Evolutionary conservation across 176 grass and related monocot genomes (phyloP), one percentile per base, ranked within the genome.

Genomic region (Oryza officinalis): DNA sequence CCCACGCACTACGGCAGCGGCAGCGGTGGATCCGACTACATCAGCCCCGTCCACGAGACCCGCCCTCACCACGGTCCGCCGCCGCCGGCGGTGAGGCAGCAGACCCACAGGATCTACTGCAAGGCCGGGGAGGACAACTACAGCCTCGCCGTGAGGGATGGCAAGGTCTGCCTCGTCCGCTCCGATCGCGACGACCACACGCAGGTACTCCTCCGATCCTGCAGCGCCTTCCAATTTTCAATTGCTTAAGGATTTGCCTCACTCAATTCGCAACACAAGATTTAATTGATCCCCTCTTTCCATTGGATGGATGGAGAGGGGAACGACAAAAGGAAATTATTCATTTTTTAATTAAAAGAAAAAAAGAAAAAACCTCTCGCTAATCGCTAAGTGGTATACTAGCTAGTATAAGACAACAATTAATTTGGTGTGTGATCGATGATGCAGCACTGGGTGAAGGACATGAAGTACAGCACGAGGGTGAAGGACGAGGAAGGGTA

Each of bases 381-480:
- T n/a, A n/a, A n/a, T n/a, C n/a, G n/a, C n/a, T n/a, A n/a, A n/a
- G n/a, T n/a, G n/a, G n/a, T n/a, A n/a, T n/a, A n/a, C n/a, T n/a
- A n/a, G n/a, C n/a, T n/a, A n/a, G n/a, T n/a, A n/a, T n/a, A n/a
- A n/a, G n/a, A n/a, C n/a, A n/a, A n/a, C n/a, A n/a, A n/a, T n/a
- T n/a, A n/a, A n/a, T n/a, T n/a, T n/a, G n/a, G n/a, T n/a, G n/a
- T n/a, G n/a, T n/a, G n/a, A n/a, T n/a, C n/a, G n/a, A n/a, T n/a
- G n/a, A n/a, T n/a, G 52, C 72, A 97, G 94, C 89, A 97, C 52
- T 97, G 94, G 94, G 93, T 97, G 75, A 94, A 93, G 87, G 91
- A 97, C 43, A 81, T 97, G 89, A 94, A 85, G 81, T 91, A 82
- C 84, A 97, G 94, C 87, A 97, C 91, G 1, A 91, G 49, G 78